Evolutionary conservation across 2,329 filamentous ascomycete genomes (phyloP).

Genomic region (Cladosporium colombiae): DNA sequence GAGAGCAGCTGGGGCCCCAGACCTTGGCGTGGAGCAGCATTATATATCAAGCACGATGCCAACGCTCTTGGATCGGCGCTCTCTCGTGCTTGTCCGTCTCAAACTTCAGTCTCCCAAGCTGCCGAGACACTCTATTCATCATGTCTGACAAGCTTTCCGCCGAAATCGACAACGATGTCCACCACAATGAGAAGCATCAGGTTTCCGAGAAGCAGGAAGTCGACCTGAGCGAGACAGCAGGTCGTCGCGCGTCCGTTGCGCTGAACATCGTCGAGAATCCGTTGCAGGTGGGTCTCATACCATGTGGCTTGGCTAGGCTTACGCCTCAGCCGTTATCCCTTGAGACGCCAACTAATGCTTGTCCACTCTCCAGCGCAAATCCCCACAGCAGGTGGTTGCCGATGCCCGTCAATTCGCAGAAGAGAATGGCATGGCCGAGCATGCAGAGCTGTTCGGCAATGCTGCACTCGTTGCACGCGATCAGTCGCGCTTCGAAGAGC

Average conservation of each 20-base stretch:
- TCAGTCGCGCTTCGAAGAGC: constrained; percentile 62
- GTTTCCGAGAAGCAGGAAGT: background rate
- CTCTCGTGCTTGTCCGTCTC: constrained; percentile 1
- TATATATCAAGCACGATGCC: constrained; percentile 19
- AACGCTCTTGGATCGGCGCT: constrained; percentile 7
- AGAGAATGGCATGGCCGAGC: constrained; percentile 38
- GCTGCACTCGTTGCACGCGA: constrained; percentile 71
- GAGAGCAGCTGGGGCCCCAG: constrained; percentile 15
- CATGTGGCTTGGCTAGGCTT: constrained; percentile 3
- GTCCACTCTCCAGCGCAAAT: constrained; percentile 32
- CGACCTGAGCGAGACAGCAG: constrained; percentile 15
- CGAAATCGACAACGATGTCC: constrained; percentile 7
- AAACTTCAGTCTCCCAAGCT: constrained; percentile 7
- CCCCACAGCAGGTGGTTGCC: constrained; percentile 35
- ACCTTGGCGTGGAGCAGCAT: constrained; percentile 19
- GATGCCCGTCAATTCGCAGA: constrained; percentile 40
- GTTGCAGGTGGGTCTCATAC: constrained; percentile 40
- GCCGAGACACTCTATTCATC: constrained; percentile 7
- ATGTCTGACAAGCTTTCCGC: constrained; percentile 20
- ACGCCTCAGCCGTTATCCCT: background rate
- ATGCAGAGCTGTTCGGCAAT: constrained; percentile 40
- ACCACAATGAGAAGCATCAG: constrained; percentile 8
- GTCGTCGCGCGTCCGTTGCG: constrained; percentile 44
- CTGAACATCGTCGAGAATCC: constrained; percentile 52
- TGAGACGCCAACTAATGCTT: constrained; percentile 11